Percentiles rank a stretch among this genome's conserved stretches.
These are phyloP conservation scores for Rhynchospora pubera DNA, from an alignment of 176 grass and related monocot species.

Conservation along the genomic window DNA sequence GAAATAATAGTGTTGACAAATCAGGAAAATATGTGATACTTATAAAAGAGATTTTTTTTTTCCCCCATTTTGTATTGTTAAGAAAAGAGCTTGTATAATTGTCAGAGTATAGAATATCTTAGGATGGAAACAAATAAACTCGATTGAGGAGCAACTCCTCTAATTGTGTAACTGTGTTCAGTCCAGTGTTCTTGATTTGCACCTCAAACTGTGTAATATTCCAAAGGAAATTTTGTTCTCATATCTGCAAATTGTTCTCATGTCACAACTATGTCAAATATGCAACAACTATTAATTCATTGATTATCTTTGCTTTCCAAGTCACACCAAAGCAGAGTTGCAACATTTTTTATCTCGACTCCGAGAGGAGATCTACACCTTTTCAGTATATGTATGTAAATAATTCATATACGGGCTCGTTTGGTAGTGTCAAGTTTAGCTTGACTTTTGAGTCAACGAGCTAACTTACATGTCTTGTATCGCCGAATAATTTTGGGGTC, in stretches of 20 bases:
- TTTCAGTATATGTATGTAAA: background rate
- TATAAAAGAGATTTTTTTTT: too few species aligned
- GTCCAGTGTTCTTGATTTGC: background rate
- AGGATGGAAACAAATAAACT: background rate
- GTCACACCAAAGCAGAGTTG: background rate
- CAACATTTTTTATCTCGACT: background rate
- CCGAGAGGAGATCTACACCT: background rate
- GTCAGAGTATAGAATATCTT: background rate
- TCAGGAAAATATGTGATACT: background rate
- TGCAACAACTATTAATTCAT: background rate
- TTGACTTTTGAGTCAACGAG: too few species aligned
- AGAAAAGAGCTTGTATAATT: background rate
- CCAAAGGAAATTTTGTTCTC: background rate
- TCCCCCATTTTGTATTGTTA: background rate
- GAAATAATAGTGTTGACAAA: background rate
- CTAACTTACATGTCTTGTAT: too few species aligned
- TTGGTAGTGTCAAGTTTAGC: too few species aligned
- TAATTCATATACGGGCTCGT: too few species aligned
- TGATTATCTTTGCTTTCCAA: background rate
- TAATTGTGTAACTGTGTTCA: background rate
- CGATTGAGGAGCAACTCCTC: background rate
- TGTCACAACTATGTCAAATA: background rate
- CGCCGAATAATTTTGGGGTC: too few species aligned
- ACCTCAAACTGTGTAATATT: background rate
- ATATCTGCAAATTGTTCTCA: background rate